Evolutionary conservation across 495 filamentous ascomycete species (phyloP), one percentile per base, ranked within the genome.

Genomic region (Xylaria palmicola): DNA sequence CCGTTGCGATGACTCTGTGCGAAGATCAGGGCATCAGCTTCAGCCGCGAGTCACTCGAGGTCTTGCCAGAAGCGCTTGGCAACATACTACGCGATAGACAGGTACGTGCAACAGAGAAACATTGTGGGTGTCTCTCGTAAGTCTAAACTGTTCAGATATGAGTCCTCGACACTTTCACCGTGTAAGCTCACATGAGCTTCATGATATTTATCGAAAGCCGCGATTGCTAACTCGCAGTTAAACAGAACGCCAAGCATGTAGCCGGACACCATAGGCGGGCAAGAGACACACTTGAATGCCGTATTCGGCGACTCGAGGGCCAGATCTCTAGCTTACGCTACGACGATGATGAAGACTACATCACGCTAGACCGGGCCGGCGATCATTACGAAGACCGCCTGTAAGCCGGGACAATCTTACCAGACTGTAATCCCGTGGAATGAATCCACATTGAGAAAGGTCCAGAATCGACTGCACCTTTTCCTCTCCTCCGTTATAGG

Each of bases 1-100:
- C 68, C 4, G 45, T 71, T 1, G 66, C 66, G 6, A 12, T 58
- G 1, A 50, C 36, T n/a, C 34, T 71, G 17, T 64, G 65, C 10
- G 45, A 45, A 17, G 62, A 71, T 48, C 66, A 65, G 10, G 45
- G 34, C 10, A 59, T 59, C 8, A n/a, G 41, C 1, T 41, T 10
- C 32, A 27, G 13, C 15, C 20, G 9, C 13, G 24, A 24, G 22
- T 32, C 13, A 3, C n/a, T 59, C 10, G 34, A 36, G 1, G 20
- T 10, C 1, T 59, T 59, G n/a, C 56, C 44, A 17, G 0, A 0
- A 19, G 30, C 34, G 9, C 45, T 59, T 4, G 9, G 22, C n/a
- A 9, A 26, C 34, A 34, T 59, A 20, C 29, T 59, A 3, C 0
- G 6, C 3, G 45, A 50, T 15, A n/a, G n/a, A n/a, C n/a, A n/a